Conservation (phyloP, 164 flowering plant species). For the Vitis cinerea region DNA sequence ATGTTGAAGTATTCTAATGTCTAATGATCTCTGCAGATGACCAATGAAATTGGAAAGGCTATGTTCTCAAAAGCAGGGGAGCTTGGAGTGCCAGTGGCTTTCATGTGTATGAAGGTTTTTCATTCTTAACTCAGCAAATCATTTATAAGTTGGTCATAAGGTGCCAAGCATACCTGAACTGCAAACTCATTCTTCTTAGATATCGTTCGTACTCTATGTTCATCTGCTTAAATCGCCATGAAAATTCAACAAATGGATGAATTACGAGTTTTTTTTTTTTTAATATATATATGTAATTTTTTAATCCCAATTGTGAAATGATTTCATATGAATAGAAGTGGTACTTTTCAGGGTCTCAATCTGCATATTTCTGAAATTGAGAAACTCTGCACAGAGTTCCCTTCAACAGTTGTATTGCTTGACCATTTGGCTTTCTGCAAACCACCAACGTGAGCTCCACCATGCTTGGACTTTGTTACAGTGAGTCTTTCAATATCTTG, state of each 20-base stretch:
- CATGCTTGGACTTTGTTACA: not conserved
- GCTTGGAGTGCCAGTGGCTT: slow-evolving; percentile 84
- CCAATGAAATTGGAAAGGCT: slow-evolving; percentile 78
- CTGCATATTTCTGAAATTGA: slow-evolving; percentile 77
- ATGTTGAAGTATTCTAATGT: not conserved
- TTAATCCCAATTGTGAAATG: not conserved
- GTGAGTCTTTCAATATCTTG: slow-evolving; percentile 4
- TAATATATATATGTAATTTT: no score
- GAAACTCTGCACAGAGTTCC: slow-evolving; percentile 78
- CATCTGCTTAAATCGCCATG: no score
- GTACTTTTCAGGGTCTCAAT: slow-evolving; percentile 68
- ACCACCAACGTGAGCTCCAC: slow-evolving; percentile 62
- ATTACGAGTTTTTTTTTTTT: no score
- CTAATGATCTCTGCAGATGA: slow-evolving; percentile 58
- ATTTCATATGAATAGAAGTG: not conserved
- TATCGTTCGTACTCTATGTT: no score
- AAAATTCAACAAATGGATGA: no score
- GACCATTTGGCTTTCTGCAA: slow-evolving; percentile 94
- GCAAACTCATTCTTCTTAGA: no score
- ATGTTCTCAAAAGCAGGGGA: slow-evolving; percentile 88
- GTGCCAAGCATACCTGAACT: no score
- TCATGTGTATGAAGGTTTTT: slow-evolving; percentile 89
- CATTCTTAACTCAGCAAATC: not conserved
- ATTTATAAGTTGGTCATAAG: not conserved
- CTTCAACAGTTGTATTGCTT: slow-evolving; percentile 71